Evolutionary conservation across 371 early-diverging fungal genomes (phyloP).

Genomic region (Mortierella sp.): DNA sequence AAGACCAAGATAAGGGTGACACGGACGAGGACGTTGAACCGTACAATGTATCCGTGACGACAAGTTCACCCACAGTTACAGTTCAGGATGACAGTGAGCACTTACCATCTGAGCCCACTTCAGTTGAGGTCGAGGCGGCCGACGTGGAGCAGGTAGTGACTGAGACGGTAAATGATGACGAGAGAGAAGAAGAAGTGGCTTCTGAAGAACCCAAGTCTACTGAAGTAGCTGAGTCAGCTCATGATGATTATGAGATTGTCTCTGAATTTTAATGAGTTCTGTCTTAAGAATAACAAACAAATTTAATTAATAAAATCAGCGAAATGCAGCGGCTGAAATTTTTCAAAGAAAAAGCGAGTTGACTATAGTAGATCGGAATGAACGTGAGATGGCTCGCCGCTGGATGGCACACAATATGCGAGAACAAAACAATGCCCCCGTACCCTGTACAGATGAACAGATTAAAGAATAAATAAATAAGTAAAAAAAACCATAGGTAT

Average conservation of each 20-base stretch:
- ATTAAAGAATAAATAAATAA: too few relatives aligned
- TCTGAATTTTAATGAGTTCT: constrained; percentile 14
- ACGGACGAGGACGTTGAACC: constrained; percentile 23
- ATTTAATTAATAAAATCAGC: neutral
- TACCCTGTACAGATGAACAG: too few relatives aligned
- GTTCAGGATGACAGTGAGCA: constrained; percentile 8
- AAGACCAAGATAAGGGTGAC: neutral
- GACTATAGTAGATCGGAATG: too few relatives aligned
- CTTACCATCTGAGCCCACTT: neutral
- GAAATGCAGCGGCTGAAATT: too few relatives aligned
- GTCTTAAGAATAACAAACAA: neutral
- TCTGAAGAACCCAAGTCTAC: neutral
- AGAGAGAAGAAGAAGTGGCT: neutral
- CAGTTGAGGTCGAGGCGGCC: neutral
- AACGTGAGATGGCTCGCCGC: too few relatives aligned
- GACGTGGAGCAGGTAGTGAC: neutral
- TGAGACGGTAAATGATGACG: neutral
- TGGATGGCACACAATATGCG: neutral
- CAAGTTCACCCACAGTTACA: constrained; percentile 19
- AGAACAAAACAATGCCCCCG: neutral
- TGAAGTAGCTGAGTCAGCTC: constrained; percentile 15
- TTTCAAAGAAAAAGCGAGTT: too few relatives aligned
- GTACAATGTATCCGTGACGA: constrained; percentile 12
- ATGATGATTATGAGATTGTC: constrained; percentile 39
- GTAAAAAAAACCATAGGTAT: too few relatives aligned